Conservation (phyloP, 2,329 filamentous ascomycete genomes). For the Penicillium sp. region DNA sequence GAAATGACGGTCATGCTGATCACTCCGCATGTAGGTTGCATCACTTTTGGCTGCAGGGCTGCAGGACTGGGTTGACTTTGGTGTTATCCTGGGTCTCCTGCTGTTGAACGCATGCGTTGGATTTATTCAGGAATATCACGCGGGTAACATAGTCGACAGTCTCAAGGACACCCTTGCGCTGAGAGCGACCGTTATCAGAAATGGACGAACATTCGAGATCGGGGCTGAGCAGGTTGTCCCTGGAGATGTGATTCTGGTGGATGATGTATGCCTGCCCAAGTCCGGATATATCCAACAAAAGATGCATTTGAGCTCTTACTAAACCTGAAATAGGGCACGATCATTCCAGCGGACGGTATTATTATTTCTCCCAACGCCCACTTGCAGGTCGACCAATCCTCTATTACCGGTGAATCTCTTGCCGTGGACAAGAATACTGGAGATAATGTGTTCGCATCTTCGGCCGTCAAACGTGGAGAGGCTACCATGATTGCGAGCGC, state of each 20-base stretch:
- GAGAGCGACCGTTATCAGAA: conserved; percentile 84
- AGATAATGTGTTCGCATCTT: conserved; percentile 83
- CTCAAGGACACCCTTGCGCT: conserved; percentile 88
- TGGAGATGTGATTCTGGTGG: conserved; percentile 86
- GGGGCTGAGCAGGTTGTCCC: conserved; percentile 84
- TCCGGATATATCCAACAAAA: neutral
- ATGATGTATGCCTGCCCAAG: conserved; percentile 60
- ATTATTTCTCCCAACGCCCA: conserved; percentile 83
- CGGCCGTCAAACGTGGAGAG: conserved; percentile 87
- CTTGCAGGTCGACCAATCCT: conserved; percentile 88
- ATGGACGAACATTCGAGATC: conserved; percentile 75
- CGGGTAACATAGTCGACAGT: conserved; percentile 87
- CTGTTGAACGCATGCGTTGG: conserved; percentile 84
- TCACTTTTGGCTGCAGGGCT: conserved; percentile 82
- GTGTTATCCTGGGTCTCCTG: conserved; percentile 83
- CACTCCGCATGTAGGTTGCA: conserved; percentile 58
- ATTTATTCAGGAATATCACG: conserved; percentile 88
- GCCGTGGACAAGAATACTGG: conserved; percentile 85
- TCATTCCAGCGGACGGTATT: conserved; percentile 85
- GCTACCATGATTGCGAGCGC: conserved; percentile 80
- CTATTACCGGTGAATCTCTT: conserved; percentile 89
- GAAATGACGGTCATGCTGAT: neutral
- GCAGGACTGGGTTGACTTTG: conserved; percentile 89
- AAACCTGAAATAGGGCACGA: conserved; percentile 65
- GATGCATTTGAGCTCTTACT: neutral